Evolutionary conservation across 805 yeast genomes (phyloP).

Genomic region (Wickerhamomyces pijperi): DNA sequence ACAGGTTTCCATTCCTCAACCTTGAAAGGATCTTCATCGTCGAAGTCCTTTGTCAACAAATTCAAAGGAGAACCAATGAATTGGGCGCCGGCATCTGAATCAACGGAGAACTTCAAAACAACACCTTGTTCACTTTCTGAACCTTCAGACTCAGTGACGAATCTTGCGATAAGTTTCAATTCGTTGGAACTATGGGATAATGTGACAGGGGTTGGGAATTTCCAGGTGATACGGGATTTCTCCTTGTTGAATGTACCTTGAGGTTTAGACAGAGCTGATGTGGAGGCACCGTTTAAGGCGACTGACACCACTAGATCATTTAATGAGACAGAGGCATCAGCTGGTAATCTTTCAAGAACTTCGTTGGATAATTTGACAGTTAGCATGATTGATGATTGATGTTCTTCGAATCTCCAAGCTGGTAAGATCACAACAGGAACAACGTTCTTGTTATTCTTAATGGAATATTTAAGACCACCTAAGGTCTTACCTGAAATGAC

Average conservation of each 20-base stretch:
- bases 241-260: constrained; percentile 86
- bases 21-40: constrained; percentile 28
- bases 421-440: constrained; percentile 65
- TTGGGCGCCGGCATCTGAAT: constrained; percentile 30
- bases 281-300: constrained; percentile 51
- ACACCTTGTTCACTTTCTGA: constrained; percentile 69
- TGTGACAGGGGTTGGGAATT: constrained; percentile 34
- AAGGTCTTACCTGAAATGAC: constrained; percentile 52
- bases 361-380: constrained; percentile 47
- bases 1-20: constrained; percentile 24
- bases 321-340: constrained; percentile 25
- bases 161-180: constrained; percentile 75
- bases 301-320: constrained; percentile 32
- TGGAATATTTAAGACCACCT: constrained; percentile 72
- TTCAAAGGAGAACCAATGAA: constrained; percentile 31
- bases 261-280: constrained; percentile 81
- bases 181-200: constrained; percentile 28
- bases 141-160: constrained; percentile 63
- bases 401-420: constrained; percentile 80
- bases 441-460: constrained; percentile 32
- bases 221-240: constrained; percentile 80
- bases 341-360: constrained; percentile 24
- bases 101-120: constrained; percentile 49
- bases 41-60: constrained; percentile 25
- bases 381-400: constrained; percentile 77